Evolutionary conservation across 192 early-diverging fungal species (phyloP), one percentile per base, ranked within the genome.

Genomic region (Coemansia sp.): DNA sequence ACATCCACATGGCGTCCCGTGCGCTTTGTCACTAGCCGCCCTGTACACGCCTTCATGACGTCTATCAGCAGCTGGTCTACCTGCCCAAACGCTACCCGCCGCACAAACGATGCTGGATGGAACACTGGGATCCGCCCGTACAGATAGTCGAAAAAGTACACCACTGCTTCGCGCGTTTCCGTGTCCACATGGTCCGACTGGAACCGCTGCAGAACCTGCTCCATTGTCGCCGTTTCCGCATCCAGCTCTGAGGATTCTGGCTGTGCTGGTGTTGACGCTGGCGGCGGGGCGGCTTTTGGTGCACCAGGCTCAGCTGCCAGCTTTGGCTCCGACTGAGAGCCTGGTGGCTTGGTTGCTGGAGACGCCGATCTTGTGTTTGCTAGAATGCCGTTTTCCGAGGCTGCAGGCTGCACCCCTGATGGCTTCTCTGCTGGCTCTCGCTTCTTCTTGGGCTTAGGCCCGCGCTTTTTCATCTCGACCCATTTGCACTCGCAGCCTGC

Each of bases 381-480:
- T 4, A 26, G 23, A 26, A 26, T 4, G 23, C 2, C 23, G 4
- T 26, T 4, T 26, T 4, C 23, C 40, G 17, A 17, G n/a, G 9
- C 41, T 10, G 41, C 41, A n/a, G 6, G 15, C 21, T 21, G 3
- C 28, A 26, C 23, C 23, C 23, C 23, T 26, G 23, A 26, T 26
- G 23, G 23, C 23, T 26, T 26, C 23, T 26, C 23, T 26, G 23
- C 18, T 20, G 15, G 20, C 15, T 44, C 4, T 5, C 10, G 11
- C 32, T 52, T 28, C 20, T 44, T 46, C 38, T 58, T 60, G 16
- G 71, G 71, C 46, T 75, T 75, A 12, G 71, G 71, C 26, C 71
- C 71, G 39, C 71, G 71, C 52, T 75, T 75, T 41, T 75, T 75
- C 71, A 75, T 75, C 50, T 75, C 65, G 8, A 75, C 71, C 71